Evolutionary conservation across 1,284 basidiomycete genomes (phyloP).

Genomic region (Cryptococcus amylolentus): DNA sequence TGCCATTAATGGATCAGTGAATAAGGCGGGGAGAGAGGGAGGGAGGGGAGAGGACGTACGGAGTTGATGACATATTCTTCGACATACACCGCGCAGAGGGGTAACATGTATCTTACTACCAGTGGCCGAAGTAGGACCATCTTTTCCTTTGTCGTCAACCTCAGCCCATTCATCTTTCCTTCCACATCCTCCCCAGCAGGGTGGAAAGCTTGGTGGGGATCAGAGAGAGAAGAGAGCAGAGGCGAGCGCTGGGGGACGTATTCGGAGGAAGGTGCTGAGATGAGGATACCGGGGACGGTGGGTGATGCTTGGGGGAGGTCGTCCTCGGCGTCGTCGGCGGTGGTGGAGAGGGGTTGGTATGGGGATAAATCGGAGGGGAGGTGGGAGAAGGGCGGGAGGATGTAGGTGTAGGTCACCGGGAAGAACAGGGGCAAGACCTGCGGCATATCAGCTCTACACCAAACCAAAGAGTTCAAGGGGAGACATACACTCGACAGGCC

Average conservation of each 20-base stretch:
- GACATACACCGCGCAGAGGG: slow-evolving; percentile 55
- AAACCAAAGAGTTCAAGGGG: too few relatives aligned
- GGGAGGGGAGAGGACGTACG: slow-evolving; percentile 48
- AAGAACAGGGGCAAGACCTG: slow-evolving; percentile 75
- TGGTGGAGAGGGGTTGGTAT: slow-evolving; percentile 32
- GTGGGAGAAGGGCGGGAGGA: slow-evolving; percentile 58
- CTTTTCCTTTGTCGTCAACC: slow-evolving; percentile 66
- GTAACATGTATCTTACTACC: slow-evolving; percentile 62
- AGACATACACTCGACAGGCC: slow-evolving; percentile 59
- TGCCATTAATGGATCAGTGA: slow-evolving; percentile 41
- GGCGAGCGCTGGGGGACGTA: slow-evolving; percentile 13
- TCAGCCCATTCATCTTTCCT: slow-evolving; percentile 3
- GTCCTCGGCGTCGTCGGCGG: neutral
- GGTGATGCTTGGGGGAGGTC: neutral
- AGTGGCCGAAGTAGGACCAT: slow-evolving; percentile 70
- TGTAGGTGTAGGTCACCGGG: slow-evolving; percentile 66
- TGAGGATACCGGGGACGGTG: slow-evolving; percentile 54
- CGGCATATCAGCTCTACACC: neutral
- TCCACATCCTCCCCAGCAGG: neutral
- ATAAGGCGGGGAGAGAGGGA: neutral
- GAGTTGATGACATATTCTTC: slow-evolving; percentile 93
- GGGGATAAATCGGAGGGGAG: slow-evolving; percentile 6
- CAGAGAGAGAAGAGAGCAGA: neutral
- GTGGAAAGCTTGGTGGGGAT: neutral
- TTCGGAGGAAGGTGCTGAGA: slow-evolving; percentile 36